Evolutionary conservation across 2,329 filamentous ascomycete species (phyloP).

Genomic region (Eutypella sp.): DNA sequence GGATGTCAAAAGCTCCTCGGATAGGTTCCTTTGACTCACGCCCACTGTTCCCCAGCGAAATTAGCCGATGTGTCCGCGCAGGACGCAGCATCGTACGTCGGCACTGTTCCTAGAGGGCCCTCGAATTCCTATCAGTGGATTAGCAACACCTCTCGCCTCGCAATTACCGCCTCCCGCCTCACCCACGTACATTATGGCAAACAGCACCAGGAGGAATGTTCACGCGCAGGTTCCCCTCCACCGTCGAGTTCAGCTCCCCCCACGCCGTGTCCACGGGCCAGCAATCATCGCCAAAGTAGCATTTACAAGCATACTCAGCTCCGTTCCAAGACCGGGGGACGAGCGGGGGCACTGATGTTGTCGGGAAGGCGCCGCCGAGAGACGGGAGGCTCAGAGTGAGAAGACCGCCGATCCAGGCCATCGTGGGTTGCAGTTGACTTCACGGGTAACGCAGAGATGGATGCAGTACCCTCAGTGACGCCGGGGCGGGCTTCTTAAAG

Average conservation of each 20-base stretch:
- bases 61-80: slow-evolving; percentile 27
- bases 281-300: slow-evolving; percentile 25
- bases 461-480: too few species aligned
- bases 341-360: slow-evolving; percentile 6
- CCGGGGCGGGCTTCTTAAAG: too few species aligned
- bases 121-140: slow-evolving; percentile 23
- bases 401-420: background rate
- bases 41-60: slow-evolving; percentile 32
- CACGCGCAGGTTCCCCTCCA: slow-evolving; percentile 29
- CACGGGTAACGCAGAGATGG: too few species aligned
- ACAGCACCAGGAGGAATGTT: slow-evolving; percentile 25
- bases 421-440: too few species aligned
- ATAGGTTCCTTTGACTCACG: slow-evolving; percentile 24
- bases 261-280: slow-evolving; percentile 25
- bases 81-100: slow-evolving; percentile 31
- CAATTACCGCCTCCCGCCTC: background rate
- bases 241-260: slow-evolving; percentile 28
- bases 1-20: background rate
- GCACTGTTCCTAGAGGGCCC: slow-evolving; percentile 30
- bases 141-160: slow-evolving; percentile 1
- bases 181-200: slow-evolving; percentile 29
- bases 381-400: slow-evolving; percentile 4
- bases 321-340: slow-evolving; percentile 22
- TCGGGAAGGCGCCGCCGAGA: slow-evolving; percentile 2
- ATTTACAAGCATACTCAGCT: slow-evolving; percentile 26